These are phyloP conservation scores for Leccinum barrowsii DNA, from an alignment of 768 basidiomycete species.

Conservation along the genomic window DNA sequence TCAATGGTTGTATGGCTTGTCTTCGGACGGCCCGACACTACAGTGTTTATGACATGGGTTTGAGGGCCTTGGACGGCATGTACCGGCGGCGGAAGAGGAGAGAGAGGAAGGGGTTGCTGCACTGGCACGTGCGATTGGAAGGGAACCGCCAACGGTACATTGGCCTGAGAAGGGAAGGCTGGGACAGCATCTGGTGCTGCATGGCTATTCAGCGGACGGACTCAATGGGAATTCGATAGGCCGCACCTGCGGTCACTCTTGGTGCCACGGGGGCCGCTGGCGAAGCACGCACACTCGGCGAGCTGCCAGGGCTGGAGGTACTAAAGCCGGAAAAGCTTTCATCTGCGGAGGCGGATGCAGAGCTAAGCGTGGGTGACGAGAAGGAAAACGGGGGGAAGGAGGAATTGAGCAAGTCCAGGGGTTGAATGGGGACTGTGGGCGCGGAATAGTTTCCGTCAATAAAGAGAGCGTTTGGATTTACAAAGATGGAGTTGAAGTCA, in stretches of 20 bases:
- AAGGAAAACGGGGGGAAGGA: conserved; percentile 45
- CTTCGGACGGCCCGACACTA: conserved; percentile 40
- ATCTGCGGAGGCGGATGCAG: conserved; percentile 31
- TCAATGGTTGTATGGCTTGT: conserved; percentile 90
- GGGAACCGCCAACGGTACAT: conserved; percentile 29
- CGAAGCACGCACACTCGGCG: conserved; percentile 32
- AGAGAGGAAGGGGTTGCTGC: conserved; percentile 29
- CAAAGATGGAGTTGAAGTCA: conserved; percentile 56
- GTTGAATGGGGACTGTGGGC: conserved; percentile 21
- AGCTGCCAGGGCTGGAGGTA: conserved; percentile 24
- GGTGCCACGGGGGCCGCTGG: conserved; percentile 24
- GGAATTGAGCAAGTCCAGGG: conserved; percentile 25
- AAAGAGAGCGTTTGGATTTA: conserved; percentile 66
- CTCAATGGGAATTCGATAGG: neutral
- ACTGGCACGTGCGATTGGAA: conserved; percentile 30
- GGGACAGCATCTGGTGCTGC: conserved; percentile 25
- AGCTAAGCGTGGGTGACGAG: conserved; percentile 33
- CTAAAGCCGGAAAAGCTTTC: conserved; percentile 23
- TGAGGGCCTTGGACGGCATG: conserved; percentile 24
- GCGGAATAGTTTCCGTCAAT: conserved; percentile 30
- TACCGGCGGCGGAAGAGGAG: conserved; percentile 37
- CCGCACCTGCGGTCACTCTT: conserved; percentile 19
- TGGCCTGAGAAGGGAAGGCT: conserved; percentile 16
- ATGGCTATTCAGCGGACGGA: neutral
- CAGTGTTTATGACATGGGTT: conserved; percentile 19